Evolutionary conservation across 208 protist genomes (phyloP).

Genomic region (Leishmania aethiopica): DNA sequence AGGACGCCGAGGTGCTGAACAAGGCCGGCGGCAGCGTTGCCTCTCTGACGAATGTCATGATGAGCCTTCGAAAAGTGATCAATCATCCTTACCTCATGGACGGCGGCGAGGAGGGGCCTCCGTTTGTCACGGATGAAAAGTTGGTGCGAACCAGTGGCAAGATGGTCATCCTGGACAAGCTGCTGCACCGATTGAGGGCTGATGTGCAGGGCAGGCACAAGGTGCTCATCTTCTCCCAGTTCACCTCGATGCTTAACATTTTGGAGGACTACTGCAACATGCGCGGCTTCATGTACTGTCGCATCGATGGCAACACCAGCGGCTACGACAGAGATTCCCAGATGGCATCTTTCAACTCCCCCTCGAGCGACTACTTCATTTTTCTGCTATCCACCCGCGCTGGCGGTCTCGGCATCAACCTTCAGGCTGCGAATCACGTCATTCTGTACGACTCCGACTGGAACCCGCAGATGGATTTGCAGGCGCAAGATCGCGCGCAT

Average conservation of each 20-base stretch:
- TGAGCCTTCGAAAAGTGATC: constrained; percentile 93
- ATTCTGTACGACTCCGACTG: constrained; percentile 99
- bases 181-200: constrained; percentile 78
- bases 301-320: constrained; percentile 93
- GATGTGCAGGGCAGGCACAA: constrained; percentile 87
- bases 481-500: constrained; percentile 98
- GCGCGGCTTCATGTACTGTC: constrained; percentile 80
- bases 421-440: constrained; percentile 98
- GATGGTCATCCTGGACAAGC: constrained; percentile 95
- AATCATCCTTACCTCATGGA: constrained; percentile 97
- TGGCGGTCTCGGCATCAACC: constrained; percentile 99
- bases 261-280: constrained; percentile 92
- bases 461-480: constrained; percentile 99
- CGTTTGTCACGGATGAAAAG: constrained; percentile 91
- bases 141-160: constrained; percentile 93
- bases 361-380: constrained; percentile 92
- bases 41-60: constrained; percentile 84
- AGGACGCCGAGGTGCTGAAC: constrained; percentile 95
- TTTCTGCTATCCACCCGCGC: constrained; percentile 98
- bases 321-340: constrained; percentile 87
- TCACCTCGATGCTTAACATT: constrained; percentile 94
- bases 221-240: constrained; percentile 99
- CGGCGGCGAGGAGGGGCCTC: constrained; percentile 91
- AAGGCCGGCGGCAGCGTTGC: constrained; percentile 66
- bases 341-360: constrained; percentile 96